Conservation (phyloP, 2,329 filamentous ascomycete species). For the Penicillium sp. region DNA sequence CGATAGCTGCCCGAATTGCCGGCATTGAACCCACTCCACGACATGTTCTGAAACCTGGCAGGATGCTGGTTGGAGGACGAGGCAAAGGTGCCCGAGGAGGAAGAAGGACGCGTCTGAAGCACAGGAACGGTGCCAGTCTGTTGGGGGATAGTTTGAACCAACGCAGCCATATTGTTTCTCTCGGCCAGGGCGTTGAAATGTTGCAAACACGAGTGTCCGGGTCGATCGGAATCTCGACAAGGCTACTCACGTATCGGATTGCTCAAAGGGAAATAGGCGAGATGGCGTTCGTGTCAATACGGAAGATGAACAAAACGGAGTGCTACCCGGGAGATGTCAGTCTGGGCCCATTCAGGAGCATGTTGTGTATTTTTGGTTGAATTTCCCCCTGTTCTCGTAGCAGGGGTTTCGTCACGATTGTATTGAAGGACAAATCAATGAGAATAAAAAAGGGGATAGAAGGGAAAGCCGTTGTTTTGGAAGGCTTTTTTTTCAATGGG, state of each 20-base stretch:
- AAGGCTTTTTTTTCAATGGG: constrained; percentile 7
- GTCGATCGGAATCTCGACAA: constrained; percentile 24
- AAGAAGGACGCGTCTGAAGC: constrained; percentile 71
- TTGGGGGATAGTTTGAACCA: constrained; percentile 79
- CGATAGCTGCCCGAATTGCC: constrained; percentile 47
- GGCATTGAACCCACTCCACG: constrained; percentile 44
- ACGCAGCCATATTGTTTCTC: constrained; percentile 70
- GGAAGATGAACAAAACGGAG: constrained; percentile 18
- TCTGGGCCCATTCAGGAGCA: constrained; percentile 2
- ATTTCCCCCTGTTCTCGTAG: neutral
- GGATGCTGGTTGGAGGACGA: constrained; percentile 34
- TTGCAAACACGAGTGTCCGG: constrained; percentile 17
- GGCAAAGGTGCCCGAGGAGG: constrained; percentile 60
- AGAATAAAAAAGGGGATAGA: neutral
- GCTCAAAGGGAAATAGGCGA: neutral
- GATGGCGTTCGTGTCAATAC: constrained; percentile 13
- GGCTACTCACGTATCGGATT: constrained; percentile 9
- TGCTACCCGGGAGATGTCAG: constrained; percentile 27
- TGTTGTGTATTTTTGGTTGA: neutral
- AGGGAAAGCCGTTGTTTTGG: constrained; percentile 6
- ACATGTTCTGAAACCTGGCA: constrained; percentile 39
- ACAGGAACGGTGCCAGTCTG: constrained; percentile 72
- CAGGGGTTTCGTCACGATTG: neutral
- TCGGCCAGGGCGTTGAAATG: constrained; percentile 18
- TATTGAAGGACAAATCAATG: neutral